phyloP scores from a whole-genome alignment of 345 rosid genomes.

The Syzygium jambos region DNA sequence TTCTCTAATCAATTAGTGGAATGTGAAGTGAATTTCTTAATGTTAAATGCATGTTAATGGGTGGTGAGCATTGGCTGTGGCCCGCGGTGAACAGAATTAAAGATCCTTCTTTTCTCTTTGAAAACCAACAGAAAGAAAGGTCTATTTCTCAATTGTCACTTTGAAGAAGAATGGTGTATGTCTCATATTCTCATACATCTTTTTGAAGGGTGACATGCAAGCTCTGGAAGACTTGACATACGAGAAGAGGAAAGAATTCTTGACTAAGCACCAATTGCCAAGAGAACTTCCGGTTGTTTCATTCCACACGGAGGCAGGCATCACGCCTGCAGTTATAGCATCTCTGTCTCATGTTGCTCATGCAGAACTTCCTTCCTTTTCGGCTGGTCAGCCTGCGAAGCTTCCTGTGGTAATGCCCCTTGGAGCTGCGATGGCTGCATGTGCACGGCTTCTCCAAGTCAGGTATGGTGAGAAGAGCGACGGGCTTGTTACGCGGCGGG shows the following conservation, averaged over 20 bases:
- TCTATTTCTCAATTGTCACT: neutral
- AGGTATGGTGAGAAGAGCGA: conserved; percentile 90
- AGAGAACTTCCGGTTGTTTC: conserved; percentile 79
- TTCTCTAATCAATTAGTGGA: neutral
- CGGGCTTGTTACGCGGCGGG: conserved; percentile 79
- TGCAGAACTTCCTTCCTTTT: conserved; percentile 65
- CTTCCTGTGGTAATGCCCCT: conserved; percentile 86
- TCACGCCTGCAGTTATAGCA: conserved; percentile 68
- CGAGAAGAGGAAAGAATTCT: conserved; percentile 73
- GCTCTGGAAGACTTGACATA: conserved; percentile 94
- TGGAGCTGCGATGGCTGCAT: conserved; percentile 97
- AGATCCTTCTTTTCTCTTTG: neutral
- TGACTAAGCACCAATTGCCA: conserved; percentile 65
- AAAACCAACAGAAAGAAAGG: neutral
- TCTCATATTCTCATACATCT: neutral
- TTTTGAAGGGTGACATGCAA: conserved; percentile 78
- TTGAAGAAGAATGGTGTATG: neutral
- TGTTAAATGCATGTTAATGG: neutral
- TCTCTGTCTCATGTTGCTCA: conserved; percentile 86
- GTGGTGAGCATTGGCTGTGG: neutral
- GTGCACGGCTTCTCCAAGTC: conserved; percentile 76
- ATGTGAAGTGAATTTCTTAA: neutral
- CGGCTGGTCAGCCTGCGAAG: conserved; percentile 44
- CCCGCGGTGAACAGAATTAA: neutral
- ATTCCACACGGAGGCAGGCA: conserved; percentile 84